phyloP scores from a whole-genome alignment of 2,329 filamentous ascomycete genomes.

The Hypoxylon sp. region DNA sequence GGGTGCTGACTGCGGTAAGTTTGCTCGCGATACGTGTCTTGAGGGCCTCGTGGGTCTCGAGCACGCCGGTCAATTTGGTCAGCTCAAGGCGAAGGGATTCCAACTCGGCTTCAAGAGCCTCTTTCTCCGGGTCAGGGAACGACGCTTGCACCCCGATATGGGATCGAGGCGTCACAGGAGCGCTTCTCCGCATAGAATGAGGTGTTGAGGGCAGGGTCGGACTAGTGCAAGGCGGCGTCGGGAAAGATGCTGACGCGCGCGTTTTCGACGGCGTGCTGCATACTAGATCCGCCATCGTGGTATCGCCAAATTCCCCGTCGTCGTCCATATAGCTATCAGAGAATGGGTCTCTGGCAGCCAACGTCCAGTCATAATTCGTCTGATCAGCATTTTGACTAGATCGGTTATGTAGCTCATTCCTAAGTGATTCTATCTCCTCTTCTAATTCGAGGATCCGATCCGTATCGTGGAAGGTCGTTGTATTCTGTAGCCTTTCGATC shows the following conservation, averaged over 20 bases:
- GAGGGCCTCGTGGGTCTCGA: conserved; percentile 64
- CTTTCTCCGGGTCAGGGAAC: conserved; percentile 61
- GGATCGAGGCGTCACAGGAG: conserved; percentile 49
- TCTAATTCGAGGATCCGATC: conserved; percentile 58
- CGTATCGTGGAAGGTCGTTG: conserved; percentile 65
- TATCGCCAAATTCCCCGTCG: conserved; percentile 63
- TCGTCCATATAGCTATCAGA: conserved; percentile 61
- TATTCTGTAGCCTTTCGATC: conserved; percentile 67
- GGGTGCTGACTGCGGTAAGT: conserved; percentile 38
- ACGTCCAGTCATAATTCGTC: conserved; percentile 64
- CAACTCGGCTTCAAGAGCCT: conserved; percentile 63
- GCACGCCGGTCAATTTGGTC: conserved; percentile 62
- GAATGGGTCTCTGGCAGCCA: conserved; percentile 65
- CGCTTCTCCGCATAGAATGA: conserved; percentile 49
- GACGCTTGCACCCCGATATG: conserved; percentile 60
- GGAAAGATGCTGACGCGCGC: conserved; percentile 62
- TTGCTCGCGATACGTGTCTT: conserved; percentile 54
- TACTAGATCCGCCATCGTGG: conserved; percentile 65
- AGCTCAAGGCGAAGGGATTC: conserved; percentile 65
- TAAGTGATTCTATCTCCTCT: conserved; percentile 55
- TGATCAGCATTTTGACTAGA: conserved; percentile 29
- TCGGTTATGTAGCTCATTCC: conserved; percentile 50
- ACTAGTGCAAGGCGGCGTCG: conserved; percentile 70
- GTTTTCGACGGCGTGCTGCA: conserved; percentile 66
- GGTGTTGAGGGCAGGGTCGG: conserved; percentile 57